Evolutionary conservation across 805 yeast genomes (phyloP), one percentile per base, ranked within the genome.

Genomic region (Spathaspora passalidarum): DNA sequence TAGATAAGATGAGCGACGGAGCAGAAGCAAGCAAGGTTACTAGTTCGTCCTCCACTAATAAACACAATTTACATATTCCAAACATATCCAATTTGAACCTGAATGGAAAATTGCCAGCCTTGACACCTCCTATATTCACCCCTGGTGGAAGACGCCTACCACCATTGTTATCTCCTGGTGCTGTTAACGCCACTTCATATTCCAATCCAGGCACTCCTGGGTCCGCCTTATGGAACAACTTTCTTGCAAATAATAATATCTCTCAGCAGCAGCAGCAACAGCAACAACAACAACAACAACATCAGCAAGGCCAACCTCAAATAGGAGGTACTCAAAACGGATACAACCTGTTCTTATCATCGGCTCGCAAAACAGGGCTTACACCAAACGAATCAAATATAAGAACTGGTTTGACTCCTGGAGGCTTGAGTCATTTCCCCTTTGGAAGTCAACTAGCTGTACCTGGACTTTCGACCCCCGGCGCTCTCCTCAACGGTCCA

Each of bases 371-470:
- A 49, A 61, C 87, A 0, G 92, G 89, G 0, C 68, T 88, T 39
- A 84, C 90, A 0, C 94, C 94, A 2, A 86, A 82, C 61, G 95
- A 87, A 58, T 79, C 88, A 4, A 76, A 81, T 42, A 53, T 88
- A 42, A 73, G 96, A 52, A 72, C 87, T 0, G 92, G 94, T 0
- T 60, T 84, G 21, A 83, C 91, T 0, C 91, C 91, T 0, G 87
- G 82, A 1, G 65, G 59, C 1, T 48, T 59, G 26, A 43, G 44
- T 18, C 44, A 48, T 41, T 63, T 66, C 59, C 60, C 73, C 29
- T 60, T 73, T 46, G 61, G 66, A 32, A 64, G 45, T 41, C 72
- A 50, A 48, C 13, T 48, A 4, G 35, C 22, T 9, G 62, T 56
- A 49, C 77, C 58, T 29, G 76, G 67, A 42, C 61, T 61, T 50